These are phyloP conservation scores for Fusarium metavorans DNA, from an alignment of 2,329 filamentous ascomycete species.

Conservation along the genomic window DNA sequence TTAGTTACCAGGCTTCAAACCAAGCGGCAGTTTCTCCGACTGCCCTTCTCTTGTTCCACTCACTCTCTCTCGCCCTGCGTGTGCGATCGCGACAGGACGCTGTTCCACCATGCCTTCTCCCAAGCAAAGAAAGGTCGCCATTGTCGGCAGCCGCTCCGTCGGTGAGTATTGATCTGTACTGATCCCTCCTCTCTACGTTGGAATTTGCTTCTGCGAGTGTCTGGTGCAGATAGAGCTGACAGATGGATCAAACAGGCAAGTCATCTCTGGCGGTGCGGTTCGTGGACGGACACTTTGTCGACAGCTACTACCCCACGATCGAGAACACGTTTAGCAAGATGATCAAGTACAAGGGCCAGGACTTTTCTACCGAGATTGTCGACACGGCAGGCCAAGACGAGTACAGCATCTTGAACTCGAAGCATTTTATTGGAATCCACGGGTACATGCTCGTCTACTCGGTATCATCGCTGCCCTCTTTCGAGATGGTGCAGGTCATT, in stretches of 20 bases:
- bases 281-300: slow-evolving; percentile 97
- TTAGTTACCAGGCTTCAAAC: background rate
- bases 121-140: slow-evolving; percentile 95
- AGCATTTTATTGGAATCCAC: slow-evolving; percentile 99
- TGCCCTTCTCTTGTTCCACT: slow-evolving; percentile 27
- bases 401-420: slow-evolving; percentile 97
- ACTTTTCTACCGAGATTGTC: slow-evolving; percentile 96
- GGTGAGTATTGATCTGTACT: slow-evolving; percentile 52
- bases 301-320: slow-evolving; percentile 99
- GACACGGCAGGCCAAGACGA: slow-evolving; percentile 99
- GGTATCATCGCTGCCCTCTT: slow-evolving; percentile 92
- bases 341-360: slow-evolving; percentile 92
- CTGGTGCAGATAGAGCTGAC: slow-evolving; percentile 13
- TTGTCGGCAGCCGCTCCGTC: slow-evolving; percentile 94
- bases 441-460: slow-evolving; percentile 99
- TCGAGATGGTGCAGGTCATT: slow-evolving; percentile 97
- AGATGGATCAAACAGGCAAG: slow-evolving; percentile 74
- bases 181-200: background rate
- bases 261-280: slow-evolving; percentile 97
- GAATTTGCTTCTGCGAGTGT: background rate
- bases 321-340: slow-evolving; percentile 99
- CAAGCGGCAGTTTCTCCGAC: slow-evolving; percentile 2
- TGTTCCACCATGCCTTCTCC: slow-evolving; percentile 57
- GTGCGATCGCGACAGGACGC: slow-evolving; percentile 16
- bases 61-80: background rate